Percentiles rank a stretch among this genome's conserved stretches.
Conservation (phyloP, 805 yeast genomes). For the Lachancea kluyveri region DNA sequence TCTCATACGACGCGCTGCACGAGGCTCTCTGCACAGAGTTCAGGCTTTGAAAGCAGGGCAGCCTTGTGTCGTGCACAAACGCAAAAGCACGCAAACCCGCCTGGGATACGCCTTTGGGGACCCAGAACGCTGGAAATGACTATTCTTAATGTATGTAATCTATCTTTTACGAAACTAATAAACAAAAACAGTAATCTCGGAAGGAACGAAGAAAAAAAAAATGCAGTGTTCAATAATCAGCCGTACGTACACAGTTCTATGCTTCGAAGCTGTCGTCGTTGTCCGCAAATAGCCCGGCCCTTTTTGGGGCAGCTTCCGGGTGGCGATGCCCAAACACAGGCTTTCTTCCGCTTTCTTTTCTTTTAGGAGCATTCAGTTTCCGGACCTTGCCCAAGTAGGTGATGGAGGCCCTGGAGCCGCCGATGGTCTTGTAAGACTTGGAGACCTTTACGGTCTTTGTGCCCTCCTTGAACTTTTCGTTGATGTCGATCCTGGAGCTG, state of each 20-base stretch:
- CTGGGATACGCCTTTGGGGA: no score
- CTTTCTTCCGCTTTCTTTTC: not conserved
- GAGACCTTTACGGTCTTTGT: conserved; percentile 44
- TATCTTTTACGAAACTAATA: no score
- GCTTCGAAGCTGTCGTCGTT: conserved; percentile 19
- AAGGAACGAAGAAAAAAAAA: no score
- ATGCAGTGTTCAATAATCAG: no score
- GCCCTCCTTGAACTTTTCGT: conserved; percentile 37
- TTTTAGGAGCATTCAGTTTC: conserved; percentile 25
- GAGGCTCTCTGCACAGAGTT: conserved; percentile 29
- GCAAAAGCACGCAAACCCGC: no score
- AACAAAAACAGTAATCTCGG: no score
- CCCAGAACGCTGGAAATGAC: no score
- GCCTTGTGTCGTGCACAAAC: no score
- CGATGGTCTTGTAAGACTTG: conserved; percentile 47
- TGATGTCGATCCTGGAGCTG: conserved; percentile 34
- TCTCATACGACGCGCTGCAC: conserved; percentile 21
- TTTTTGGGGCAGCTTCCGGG: not conserved
- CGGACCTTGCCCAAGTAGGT: conserved; percentile 42
- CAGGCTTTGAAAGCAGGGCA: no score
- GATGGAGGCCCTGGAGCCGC: conserved; percentile 53
- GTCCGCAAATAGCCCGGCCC: conserved; percentile 13
- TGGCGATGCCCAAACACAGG: conserved; percentile 3
- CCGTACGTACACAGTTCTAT: conserved; percentile 2
- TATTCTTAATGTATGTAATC: no score